Percentiles rank a stretch among this genome's conserved stretches.
These are phyloP conservation scores for Scenedesmus sp. DNA, from an alignment of 163 green algal genomes.

Conservation along the genomic window DNA sequence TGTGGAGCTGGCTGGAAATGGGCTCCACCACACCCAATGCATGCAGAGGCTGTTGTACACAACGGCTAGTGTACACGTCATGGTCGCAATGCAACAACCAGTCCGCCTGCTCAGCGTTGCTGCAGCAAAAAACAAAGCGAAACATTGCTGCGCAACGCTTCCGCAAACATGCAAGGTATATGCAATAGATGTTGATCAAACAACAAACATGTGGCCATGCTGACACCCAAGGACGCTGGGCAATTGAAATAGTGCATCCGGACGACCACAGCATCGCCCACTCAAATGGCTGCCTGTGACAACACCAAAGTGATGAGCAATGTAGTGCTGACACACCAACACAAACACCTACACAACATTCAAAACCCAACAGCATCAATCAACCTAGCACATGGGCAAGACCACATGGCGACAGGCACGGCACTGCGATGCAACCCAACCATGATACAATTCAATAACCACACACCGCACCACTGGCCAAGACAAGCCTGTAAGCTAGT, in stretches of 20 bases:
- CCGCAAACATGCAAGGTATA: not conserved
- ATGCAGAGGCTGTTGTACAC: not conserved
- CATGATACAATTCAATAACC: not conserved
- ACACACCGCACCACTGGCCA: not conserved
- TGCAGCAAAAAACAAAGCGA: not conserved
- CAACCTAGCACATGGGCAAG: not conserved
- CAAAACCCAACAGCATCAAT: not conserved
- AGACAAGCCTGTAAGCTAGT: not conserved
- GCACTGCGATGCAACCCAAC: not conserved
- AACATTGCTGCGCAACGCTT: not conserved
- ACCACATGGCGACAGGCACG: not conserved
- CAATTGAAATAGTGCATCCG: no score
- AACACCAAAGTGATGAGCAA: not conserved
- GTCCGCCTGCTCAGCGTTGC: not conserved
- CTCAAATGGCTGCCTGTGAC: not conserved
- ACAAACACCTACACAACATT: not conserved
- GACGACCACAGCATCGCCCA: no score
- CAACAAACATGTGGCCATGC: not conserved
- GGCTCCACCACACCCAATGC: not conserved
- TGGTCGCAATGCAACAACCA: slow-evolving; percentile 6
- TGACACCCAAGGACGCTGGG: not conserved
- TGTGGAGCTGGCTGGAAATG: not conserved
- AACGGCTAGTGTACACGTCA: not conserved
- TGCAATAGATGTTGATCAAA: not conserved
- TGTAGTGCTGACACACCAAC: not conserved